A percentile compares a stretch with the other conserved stretches of the same genome.
Conservation (phyloP, 1,284 basidiomycete genomes). For the Golubevia sp. region DNA sequence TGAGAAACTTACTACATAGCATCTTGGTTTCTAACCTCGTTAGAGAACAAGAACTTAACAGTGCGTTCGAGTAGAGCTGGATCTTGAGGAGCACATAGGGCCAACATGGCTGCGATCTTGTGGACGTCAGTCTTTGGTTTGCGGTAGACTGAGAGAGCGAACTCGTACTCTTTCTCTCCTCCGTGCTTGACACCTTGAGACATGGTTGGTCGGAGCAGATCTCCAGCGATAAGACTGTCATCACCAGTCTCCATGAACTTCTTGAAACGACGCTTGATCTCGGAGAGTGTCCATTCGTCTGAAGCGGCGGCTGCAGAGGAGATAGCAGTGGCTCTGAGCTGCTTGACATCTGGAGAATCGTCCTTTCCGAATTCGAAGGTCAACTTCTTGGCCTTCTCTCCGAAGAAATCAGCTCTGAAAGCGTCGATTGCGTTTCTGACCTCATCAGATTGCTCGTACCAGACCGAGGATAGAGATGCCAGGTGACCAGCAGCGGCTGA, state of each 20-base stretch:
- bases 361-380: constrained; percentile 76
- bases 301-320: constrained; percentile 67
- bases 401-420: constrained; percentile 69
- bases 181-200: constrained; percentile 71
- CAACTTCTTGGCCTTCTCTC: constrained; percentile 77
- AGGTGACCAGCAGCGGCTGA: constrained; percentile 29
- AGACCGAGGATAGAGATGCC: constrained; percentile 64
- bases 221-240: constrained; percentile 74
- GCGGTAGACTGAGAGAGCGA: background rate
- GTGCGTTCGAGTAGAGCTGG: constrained; percentile 53
- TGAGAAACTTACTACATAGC: constrained; percentile 34
- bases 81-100: constrained; percentile 52
- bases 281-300: constrained; percentile 61
- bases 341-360: constrained; percentile 75
- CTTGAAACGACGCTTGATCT: constrained; percentile 76
- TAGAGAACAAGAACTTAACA: constrained; percentile 45
- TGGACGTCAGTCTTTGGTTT: constrained; percentile 21
- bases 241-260: constrained; percentile 75
- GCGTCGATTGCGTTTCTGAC: constrained; percentile 63
- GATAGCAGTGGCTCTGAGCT: constrained; percentile 79
- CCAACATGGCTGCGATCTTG: constrained; percentile 60
- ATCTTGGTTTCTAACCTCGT: constrained; percentile 62
- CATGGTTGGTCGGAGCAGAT: constrained; percentile 46
- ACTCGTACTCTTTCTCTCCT: constrained; percentile 73
- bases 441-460: constrained; percentile 80